Conservation (phyloP, 306 rosid genomes). For the Vachellia pachyceras region DNA sequence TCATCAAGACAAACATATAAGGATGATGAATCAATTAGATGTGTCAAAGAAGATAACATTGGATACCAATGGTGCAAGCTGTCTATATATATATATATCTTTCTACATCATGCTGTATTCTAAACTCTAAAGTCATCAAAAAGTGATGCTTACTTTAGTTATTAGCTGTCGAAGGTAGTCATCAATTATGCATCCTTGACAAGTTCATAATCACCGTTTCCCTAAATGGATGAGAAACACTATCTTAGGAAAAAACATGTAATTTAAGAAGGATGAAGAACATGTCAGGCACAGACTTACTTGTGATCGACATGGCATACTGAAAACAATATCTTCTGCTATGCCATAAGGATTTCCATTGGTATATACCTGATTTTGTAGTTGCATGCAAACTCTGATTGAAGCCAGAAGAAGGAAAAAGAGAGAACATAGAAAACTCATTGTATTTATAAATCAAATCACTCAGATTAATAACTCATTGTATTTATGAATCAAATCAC, state of each 20-base stretch:
- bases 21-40: too few relatives aligned
- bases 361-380: slow-evolving; percentile 71
- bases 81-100: too few relatives aligned
- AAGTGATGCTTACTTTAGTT: slow-evolving; percentile 53
- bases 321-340: slow-evolving; percentile 88
- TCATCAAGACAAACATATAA: too few relatives aligned
- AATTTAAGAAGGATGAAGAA: slow-evolving; percentile 24
- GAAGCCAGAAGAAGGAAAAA: slow-evolving; percentile 10
- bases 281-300: slow-evolving; percentile 49
- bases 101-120: not conserved
- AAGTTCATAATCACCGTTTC: slow-evolving; percentile 94
- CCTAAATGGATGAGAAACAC: slow-evolving; percentile 47
- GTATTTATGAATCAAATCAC: too few relatives aligned
- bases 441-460: not conserved
- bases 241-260: slow-evolving; percentile 11
- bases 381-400: slow-evolving; percentile 21
- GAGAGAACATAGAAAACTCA: slow-evolving; percentile 6
- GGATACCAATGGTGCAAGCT: not conserved
- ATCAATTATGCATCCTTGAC: slow-evolving; percentile 74
- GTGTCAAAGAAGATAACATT: not conserved
- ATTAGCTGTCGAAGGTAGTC: slow-evolving; percentile 79
- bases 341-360: slow-evolving; percentile 92
- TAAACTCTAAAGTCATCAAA: not conserved
- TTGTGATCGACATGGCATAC: slow-evolving; percentile 97
- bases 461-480: not conserved